Conservation (phyloP, 495 filamentous ascomycete species). For the Tuber indicum region DNA sequence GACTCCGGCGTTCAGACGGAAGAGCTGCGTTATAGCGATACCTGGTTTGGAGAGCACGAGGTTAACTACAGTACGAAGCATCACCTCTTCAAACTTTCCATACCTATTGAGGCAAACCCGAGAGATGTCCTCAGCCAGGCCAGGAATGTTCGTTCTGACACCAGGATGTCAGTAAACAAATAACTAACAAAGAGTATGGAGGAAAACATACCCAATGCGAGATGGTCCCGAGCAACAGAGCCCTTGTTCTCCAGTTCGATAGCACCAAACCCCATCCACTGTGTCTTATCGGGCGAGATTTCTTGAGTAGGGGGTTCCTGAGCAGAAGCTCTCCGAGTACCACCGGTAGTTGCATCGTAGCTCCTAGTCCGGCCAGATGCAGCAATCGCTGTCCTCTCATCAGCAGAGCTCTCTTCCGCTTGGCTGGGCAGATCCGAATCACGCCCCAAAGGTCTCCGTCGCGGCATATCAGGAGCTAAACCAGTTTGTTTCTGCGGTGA, state of each 20-base stretch:
- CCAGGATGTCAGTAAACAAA: slow-evolving; percentile 12
- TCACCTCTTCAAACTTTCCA: slow-evolving; percentile 45
- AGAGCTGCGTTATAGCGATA: slow-evolving; percentile 92
- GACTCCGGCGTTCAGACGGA: slow-evolving; percentile 76
- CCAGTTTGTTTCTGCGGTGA: not conserved
- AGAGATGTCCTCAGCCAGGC: slow-evolving; percentile 95
- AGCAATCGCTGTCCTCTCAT: slow-evolving; percentile 31
- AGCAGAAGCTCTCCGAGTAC: slow-evolving; percentile 6
- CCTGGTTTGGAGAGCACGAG: slow-evolving; percentile 45
- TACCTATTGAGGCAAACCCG: slow-evolving; percentile 92
- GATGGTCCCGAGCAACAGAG: slow-evolving; percentile 87
- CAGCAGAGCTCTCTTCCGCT: slow-evolving; percentile 16
- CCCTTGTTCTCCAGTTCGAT: slow-evolving; percentile 96
- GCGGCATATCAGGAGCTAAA: not conserved
- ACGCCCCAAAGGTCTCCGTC: not conserved
- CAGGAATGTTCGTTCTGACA: slow-evolving; percentile 84
- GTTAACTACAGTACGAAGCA: slow-evolving; percentile 8
- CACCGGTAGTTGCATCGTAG: slow-evolving; percentile 21
- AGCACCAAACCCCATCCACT: slow-evolving; percentile 59
- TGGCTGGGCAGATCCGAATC: not conserved
- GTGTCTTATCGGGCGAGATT: slow-evolving; percentile 11
- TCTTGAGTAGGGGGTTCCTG: slow-evolving; percentile 18
- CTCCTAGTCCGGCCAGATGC: slow-evolving; percentile 21
- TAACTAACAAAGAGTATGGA: not conserved
- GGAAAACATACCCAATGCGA: slow-evolving; percentile 69